Evolutionary conservation across 1,284 basidiomycete species (phyloP).

Genomic region (Microbotryum scabiosae): DNA sequence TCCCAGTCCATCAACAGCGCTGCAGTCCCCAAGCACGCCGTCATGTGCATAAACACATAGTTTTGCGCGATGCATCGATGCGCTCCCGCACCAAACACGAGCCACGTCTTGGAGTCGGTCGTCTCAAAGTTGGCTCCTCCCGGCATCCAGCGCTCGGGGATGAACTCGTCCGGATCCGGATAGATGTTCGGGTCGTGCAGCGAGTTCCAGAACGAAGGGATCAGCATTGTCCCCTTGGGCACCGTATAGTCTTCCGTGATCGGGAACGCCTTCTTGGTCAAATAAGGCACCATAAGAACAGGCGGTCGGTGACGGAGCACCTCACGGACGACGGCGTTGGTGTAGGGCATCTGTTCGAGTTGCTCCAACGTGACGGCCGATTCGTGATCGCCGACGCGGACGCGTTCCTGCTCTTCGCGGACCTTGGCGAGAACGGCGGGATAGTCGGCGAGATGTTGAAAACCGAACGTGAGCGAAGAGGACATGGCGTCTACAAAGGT

Average conservation of each 20-base stretch:
- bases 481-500: slow-evolving; percentile 74
- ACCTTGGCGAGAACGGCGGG: slow-evolving; percentile 84
- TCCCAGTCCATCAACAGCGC: slow-evolving; percentile 76
- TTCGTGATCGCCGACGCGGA: slow-evolving; percentile 70
- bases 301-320: slow-evolving; percentile 54
- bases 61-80: slow-evolving; percentile 68
- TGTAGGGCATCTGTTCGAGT: slow-evolving; percentile 87
- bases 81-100: slow-evolving; percentile 90
- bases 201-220: slow-evolving; percentile 87
- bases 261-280: slow-evolving; percentile 78
- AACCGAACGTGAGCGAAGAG: slow-evolving; percentile 65
- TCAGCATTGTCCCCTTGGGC: slow-evolving; percentile 84
- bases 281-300: slow-evolving; percentile 75
- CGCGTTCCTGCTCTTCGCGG: slow-evolving; percentile 77
- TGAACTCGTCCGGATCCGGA: slow-evolving; percentile 73
- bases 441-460: slow-evolving; percentile 91
- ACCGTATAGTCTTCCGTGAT: slow-evolving; percentile 85
- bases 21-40: slow-evolving; percentile 75
- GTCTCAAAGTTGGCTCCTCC: slow-evolving; percentile 48
- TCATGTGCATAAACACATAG: slow-evolving; percentile 89
- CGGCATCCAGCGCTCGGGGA: slow-evolving; percentile 89
- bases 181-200: slow-evolving; percentile 83
- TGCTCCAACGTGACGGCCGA: slow-evolving; percentile 78
- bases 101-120: slow-evolving; percentile 89
- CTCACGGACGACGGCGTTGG: slow-evolving; percentile 86